Conservation (phyloP, 305 asterid genomes). For the Solanum hybrid region DNA sequence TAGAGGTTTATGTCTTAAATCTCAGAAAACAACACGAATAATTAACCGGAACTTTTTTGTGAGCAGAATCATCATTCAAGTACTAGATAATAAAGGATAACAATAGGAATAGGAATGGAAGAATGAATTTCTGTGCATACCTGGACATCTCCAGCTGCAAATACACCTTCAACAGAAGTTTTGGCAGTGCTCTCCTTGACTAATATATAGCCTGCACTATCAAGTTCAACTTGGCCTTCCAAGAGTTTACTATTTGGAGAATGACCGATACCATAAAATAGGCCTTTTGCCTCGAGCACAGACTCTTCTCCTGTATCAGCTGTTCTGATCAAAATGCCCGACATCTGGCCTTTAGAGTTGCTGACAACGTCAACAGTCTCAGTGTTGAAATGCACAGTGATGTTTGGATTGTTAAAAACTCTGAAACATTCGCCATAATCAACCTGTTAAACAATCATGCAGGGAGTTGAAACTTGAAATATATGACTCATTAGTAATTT, state of each 20-base stretch:
- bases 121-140: slow-evolving; percentile 27
- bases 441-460: slow-evolving; percentile 98
- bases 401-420: slow-evolving; percentile 85
- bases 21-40: neutral
- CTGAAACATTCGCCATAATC: slow-evolving; percentile 99
- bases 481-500: slow-evolving; percentile 42
- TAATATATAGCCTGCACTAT: slow-evolving; percentile 65
- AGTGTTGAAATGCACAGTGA: slow-evolving; percentile 97
- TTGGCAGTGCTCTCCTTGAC: slow-evolving; percentile 74
- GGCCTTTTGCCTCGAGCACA: slow-evolving; percentile 69
- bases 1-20: neutral
- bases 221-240: slow-evolving; percentile 76
- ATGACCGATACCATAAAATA: slow-evolving; percentile 98
- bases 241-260: slow-evolving; percentile 87
- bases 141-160: slow-evolving; percentile 99
- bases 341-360: slow-evolving; percentile 72
- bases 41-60: neutral
- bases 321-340: slow-evolving; percentile 66
- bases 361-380: slow-evolving; percentile 86
- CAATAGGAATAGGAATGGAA: slow-evolving; percentile 3
- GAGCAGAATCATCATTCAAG: neutral
- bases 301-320: slow-evolving; percentile 29
- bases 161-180: slow-evolving; percentile 91
- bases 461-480: slow-evolving; percentile 82
- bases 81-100: neutral